These are phyloP conservation scores for Hirsutella thompsonii DNA, from an alignment of 2,329 filamentous ascomycete species.

Conservation along the genomic window DNA sequence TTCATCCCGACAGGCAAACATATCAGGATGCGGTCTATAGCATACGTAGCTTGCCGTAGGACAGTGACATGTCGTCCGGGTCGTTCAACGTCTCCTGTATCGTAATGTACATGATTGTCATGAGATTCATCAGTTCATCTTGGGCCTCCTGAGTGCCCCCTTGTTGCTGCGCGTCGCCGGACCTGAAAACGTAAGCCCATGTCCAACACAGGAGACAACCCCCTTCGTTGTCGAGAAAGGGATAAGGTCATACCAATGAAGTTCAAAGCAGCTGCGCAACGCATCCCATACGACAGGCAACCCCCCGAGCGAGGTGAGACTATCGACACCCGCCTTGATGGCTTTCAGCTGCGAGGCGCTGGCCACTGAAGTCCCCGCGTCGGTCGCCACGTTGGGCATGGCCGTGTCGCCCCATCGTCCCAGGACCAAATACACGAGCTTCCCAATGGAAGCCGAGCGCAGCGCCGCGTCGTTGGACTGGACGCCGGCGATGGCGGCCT, in stretches of 20 bases:
- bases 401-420: conserved; percentile 61
- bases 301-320: conserved; percentile 37
- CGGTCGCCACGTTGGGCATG: conserved; percentile 28
- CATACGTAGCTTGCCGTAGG: conserved; percentile 38
- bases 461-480: conserved; percentile 33
- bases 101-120: conserved; percentile 48
- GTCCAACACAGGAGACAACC: not conserved
- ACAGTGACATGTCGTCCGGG: conserved; percentile 30
- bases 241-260: conserved; percentile 35
- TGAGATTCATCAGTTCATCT: conserved; percentile 48
- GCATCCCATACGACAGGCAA: conserved; percentile 38
- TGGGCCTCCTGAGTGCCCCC: conserved; percentile 36
- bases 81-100: conserved; percentile 45
- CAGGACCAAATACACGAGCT: conserved; percentile 48
- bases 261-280: conserved; percentile 34
- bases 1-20: not conserved
- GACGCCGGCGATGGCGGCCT: conserved; percentile 31
- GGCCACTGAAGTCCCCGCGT: conserved; percentile 34
- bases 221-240: not conserved
- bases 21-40: conserved; percentile 6
- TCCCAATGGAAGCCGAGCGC: conserved; percentile 40
- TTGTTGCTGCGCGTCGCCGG: conserved; percentile 31
- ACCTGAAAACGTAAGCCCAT: conserved; percentile 24
- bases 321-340: conserved; percentile 40
- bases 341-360: conserved; percentile 43